A percentile compares a stretch with the other conserved stretches of the same genome.
Evolutionary conservation across 352 stramenopile genomes (phyloP).

Genomic region (Aphanomyces invadans): DNA sequence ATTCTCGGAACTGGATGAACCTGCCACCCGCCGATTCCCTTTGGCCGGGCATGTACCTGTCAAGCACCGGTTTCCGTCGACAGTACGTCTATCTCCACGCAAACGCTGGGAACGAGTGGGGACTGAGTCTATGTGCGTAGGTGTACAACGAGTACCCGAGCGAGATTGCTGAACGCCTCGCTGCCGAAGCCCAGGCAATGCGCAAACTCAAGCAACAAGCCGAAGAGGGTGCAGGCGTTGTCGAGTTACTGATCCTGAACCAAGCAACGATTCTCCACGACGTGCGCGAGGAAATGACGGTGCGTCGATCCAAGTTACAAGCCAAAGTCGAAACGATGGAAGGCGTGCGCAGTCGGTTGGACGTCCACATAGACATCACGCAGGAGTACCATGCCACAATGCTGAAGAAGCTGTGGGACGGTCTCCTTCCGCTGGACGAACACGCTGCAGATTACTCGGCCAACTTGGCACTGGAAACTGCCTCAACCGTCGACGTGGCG

Average conservation of each 20-base stretch:
- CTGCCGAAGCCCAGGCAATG: conserved; percentile 35
- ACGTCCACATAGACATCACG: conserved; percentile 49
- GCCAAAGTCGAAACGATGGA: conserved; percentile 64
- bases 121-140: conserved; percentile 6
- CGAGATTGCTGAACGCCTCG: conserved; percentile 31
- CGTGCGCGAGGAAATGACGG: conserved; percentile 51
- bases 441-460: conserved; percentile 10
- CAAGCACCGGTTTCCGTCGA: conserved; percentile 23
- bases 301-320: conserved; percentile 37
- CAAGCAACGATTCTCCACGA: conserved; percentile 47
- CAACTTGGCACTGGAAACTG: conserved; percentile 13
- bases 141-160: conserved; percentile 36
- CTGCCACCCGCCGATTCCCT: conserved; percentile 58
- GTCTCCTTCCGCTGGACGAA: conserved; percentile 36
- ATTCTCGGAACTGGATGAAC: conserved; percentile 71
- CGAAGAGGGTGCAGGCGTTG: conserved; percentile 54
- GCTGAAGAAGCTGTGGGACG: conserved; percentile 62
- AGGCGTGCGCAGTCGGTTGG: conserved; percentile 60
- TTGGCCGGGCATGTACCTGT: conserved; percentile 44
- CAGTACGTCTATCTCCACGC: not conserved
- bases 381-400: conserved; percentile 47
- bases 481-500: conserved; percentile 32
- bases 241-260: conserved; percentile 56
- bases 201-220: conserved; percentile 52
- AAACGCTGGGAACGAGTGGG: too few relatives aligned